Base-by-base conservation (phyloP, 2,329 filamentous ascomycete species). In the Phialocephala subalpina region DNA sequence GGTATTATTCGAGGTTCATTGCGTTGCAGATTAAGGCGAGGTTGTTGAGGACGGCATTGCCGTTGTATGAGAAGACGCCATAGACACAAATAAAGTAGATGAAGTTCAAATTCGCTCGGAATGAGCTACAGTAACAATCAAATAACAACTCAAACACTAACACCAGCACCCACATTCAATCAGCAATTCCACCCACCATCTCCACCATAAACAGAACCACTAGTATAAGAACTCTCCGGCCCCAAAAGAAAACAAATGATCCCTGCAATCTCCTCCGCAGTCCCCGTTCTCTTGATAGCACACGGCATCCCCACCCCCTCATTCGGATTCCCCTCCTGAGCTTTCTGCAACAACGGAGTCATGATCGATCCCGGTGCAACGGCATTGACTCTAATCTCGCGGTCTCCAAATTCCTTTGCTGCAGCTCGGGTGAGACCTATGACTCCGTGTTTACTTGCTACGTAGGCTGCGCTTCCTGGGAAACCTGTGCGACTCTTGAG, bases 331-430 rank as follows among this genome's bases (percentile, higher is more conserved):
- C 11, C 66, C 42, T 68, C 69, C 40, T 70, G 60, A 2, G 68
- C 66, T 71, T 81, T 78, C 65, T 82, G 77, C 79, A 85, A 81
- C 71, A 85, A 67, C 9, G 83, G 83, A 22, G 83, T 86, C 65
- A 80, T 78, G 58, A 85, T 84, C 6, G 82, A 77, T 4, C 83
- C 83, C 0, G 71, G 72, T 20, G 70, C 70, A 2, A 74, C 59
- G 8, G 70, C 71, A 42, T 74, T 73, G 7, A 73, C 67, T 70
- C 82, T 68, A 88, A 88, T 66, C 52, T 53, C 74, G 47, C 73
- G 73, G 38, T 76, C 70, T 0, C 79, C 79, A 53, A 78, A 63
- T 67, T 81, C 79, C 58, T 80, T 80, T 2, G 79, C 80, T 0
- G 78, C 76, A 1, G 73, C 67, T 45, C 77, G 75, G 3, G 80